Evolutionary conservation across 768 basidiomycete genomes (phyloP), one percentile per base, ranked within the genome.

Genomic region (Sarcodon aspratus): DNA sequence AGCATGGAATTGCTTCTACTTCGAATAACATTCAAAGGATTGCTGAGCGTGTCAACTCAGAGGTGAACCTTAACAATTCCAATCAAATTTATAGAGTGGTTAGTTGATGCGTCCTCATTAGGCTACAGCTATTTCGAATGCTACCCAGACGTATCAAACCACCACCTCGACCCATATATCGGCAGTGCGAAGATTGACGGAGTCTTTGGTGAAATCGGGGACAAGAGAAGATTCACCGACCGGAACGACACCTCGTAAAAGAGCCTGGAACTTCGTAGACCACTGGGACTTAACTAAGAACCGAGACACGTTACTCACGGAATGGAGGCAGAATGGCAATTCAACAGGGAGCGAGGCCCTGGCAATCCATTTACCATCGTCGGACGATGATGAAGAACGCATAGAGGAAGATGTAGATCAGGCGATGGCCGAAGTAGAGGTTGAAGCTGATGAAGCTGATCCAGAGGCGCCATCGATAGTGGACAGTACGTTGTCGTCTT

Each of bases 171-270:
- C 63, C 9, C 69, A 75, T 32, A 60, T 91, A 6, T 58, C 69
- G 5, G 61, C 68, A 5, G 61, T 85, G 17, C 74, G 75, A 40
- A 66, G 71, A 17, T 73, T 74, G 1, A 74, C 73, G 2, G 67
- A 72, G 32, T 63, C 68, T 11, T 64, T 90, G 17, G 59, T 71
- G 7, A 74, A 79, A 31, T 69, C 79, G 48, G 86, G 80, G 8
- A 68, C 74, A 7, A 73, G 67, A 49, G 77, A 79, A 48, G 89
- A 91, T 57, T 59, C 66, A 17, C 66, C 84, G 1, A 86, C 82
- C 11, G 89, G 89, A 6, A 65, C 66, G 48, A 92, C 89, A 3
- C 90, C 90, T 34, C 78, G 76, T 43, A 90, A 87, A 68, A 80
- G 85, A 33, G 63, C 65, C 32, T 85, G 84, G 79, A 69, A 82